Conservation (phyloP, 257 asterid species). For the Solanum arcanum region DNA sequence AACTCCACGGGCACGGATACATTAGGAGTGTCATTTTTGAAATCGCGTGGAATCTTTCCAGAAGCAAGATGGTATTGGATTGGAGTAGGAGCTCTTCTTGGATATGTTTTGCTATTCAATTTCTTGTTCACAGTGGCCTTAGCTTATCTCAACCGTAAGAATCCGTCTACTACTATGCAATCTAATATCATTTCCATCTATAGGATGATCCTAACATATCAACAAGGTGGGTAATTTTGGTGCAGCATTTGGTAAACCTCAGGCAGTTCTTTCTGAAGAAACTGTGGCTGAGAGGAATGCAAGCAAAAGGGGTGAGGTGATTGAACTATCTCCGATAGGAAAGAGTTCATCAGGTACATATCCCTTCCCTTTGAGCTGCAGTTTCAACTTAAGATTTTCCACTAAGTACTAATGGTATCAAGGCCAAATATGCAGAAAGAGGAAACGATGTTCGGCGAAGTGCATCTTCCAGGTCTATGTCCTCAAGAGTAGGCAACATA, state of each 20-base stretch:
- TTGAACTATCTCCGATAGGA: slow-evolving; percentile 15
- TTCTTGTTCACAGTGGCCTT: slow-evolving; percentile 38
- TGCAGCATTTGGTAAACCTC: slow-evolving; percentile 74
- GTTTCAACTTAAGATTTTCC: background rate
- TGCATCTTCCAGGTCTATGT: slow-evolving; percentile 28
- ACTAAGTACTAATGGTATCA: background rate
- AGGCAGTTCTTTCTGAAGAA: slow-evolving; percentile 39
- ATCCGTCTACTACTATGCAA: background rate
- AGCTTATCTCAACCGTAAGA: slow-evolving; percentile 63
- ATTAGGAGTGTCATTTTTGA: slow-evolving; percentile 45
- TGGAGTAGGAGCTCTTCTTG: slow-evolving; percentile 51
- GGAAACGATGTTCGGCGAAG: slow-evolving; percentile 19
- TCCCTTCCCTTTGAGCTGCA: background rate
- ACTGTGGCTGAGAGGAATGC: slow-evolving; percentile 32
- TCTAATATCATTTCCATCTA: background rate
- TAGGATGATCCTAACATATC: background rate
- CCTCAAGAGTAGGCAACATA: slow-evolving; percentile 35
- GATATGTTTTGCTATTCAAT: slow-evolving; percentile 53
- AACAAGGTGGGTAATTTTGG: background rate
- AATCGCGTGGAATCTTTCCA: slow-evolving; percentile 47
- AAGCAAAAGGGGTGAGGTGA: slow-evolving; percentile 21
- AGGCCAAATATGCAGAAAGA: slow-evolving; percentile 10
- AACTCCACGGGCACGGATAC: slow-evolving; percentile 41
- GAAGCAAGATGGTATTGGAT: slow-evolving; percentile 79
- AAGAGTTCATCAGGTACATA: background rate